Evolutionary conservation across 2,329 filamentous ascomycete genomes (phyloP).

Genomic region (Claviceps sp.): DNA sequence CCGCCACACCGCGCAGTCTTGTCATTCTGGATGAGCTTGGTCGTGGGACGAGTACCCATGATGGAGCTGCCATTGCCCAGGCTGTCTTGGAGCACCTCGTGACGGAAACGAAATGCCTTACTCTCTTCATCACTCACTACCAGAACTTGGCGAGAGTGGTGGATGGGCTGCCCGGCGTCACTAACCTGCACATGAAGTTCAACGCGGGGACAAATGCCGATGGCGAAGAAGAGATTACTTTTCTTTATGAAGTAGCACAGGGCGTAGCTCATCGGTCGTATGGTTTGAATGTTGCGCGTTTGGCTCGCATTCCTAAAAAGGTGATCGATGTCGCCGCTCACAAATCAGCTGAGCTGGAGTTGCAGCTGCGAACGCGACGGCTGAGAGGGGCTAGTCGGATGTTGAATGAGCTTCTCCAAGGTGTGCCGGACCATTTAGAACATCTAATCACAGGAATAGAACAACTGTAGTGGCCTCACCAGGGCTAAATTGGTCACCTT

Average conservation of each 20-base stretch:
- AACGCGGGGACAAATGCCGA: slow-evolving; percentile 28
- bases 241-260: slow-evolving; percentile 82
- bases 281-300: slow-evolving; percentile 78
- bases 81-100: slow-evolving; percentile 81
- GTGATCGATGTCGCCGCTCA: slow-evolving; percentile 68
- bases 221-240: slow-evolving; percentile 70
- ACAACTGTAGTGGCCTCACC: slow-evolving; percentile 36
- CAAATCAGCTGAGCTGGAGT: slow-evolving; percentile 72
- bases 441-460: slow-evolving; percentile 43
- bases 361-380: slow-evolving; percentile 50
- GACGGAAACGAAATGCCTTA: slow-evolving; percentile 59
- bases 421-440: slow-evolving; percentile 30
- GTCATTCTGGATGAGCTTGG: slow-evolving; percentile 93
- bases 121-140: slow-evolving; percentile 96
- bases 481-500: not conserved
- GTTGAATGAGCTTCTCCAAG: slow-evolving; percentile 27
- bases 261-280: slow-evolving; percentile 91
- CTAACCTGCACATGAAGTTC: slow-evolving; percentile 93
- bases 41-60: slow-evolving; percentile 84
- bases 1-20: slow-evolving; percentile 70
- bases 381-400: slow-evolving; percentile 36
- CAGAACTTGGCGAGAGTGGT: slow-evolving; percentile 66
- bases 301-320: slow-evolving; percentile 66
- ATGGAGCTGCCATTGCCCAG: slow-evolving; percentile 90
- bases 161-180: slow-evolving; percentile 54